phyloP scores from a whole-genome alignment of 78 protist species.

The Pigoraptor vietnamica region DNA sequence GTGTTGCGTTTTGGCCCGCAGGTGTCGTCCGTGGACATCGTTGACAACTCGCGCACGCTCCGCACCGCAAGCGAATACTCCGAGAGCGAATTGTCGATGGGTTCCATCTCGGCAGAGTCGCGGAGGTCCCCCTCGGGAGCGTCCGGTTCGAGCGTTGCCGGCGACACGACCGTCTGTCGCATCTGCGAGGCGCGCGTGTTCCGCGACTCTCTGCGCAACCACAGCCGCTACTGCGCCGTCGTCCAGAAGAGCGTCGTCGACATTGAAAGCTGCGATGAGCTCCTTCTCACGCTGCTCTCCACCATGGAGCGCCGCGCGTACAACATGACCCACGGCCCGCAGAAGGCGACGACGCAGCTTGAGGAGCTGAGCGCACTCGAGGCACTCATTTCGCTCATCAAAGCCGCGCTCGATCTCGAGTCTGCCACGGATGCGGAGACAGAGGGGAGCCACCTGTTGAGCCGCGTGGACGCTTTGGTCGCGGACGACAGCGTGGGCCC shows the following conservation, averaged over 20 bases:
- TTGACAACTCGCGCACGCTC: not conserved
- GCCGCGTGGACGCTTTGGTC: not conserved
- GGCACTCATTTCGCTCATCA: not conserved
- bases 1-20: not conserved
- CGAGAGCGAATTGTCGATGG: no score
- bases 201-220: not conserved
- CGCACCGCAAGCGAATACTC: no score
- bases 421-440: not conserved
- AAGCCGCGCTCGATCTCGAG: not conserved
- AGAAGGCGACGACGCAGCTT: not conserved
- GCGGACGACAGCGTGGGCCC: not conserved
- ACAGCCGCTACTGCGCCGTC: not conserved
- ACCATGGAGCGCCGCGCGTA: not conserved
- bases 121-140: not conserved
- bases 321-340: not conserved
- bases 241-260: not conserved
- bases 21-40: not conserved
- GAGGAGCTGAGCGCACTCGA: not conserved
- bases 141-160: not conserved
- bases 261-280: not conserved
- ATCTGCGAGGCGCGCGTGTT: not conserved
- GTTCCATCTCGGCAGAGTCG: not conserved
- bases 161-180: not conserved
- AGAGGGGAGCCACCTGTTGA: not conserved
- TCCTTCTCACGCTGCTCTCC: not conserved